Conservation (phyloP, 2,329 filamentous ascomycete species). For the Fonsecaea erecta region DNA sequence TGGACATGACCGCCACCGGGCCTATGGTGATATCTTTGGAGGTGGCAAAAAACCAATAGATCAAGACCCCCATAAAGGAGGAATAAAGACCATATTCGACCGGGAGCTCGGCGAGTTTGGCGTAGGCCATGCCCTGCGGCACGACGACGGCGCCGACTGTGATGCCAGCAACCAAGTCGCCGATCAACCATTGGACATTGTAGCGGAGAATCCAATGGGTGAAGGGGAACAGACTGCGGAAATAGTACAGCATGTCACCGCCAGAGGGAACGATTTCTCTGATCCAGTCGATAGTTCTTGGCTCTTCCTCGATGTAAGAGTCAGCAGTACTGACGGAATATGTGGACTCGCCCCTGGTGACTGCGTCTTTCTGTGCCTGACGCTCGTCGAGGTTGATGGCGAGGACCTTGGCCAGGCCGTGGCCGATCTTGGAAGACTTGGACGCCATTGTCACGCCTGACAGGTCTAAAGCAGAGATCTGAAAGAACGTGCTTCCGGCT, state of each 20-base stretch:
- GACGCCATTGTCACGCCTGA: conserved; percentile 30
- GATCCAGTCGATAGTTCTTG: conserved; percentile 75
- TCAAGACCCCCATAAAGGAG: conserved; percentile 90
- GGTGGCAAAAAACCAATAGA: conserved; percentile 98
- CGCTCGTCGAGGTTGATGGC: conserved; percentile 79
- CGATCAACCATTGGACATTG: conserved; percentile 84
- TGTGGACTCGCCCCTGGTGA: conserved; percentile 77
- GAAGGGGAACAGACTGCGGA: conserved; percentile 81
- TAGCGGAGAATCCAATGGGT: conserved; percentile 86
- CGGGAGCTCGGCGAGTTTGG: conserved; percentile 76
- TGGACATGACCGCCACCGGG: conserved; percentile 94
- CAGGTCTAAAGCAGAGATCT: conserved; percentile 4
- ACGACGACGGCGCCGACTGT: conserved; percentile 81
- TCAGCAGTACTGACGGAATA: conserved; percentile 75
- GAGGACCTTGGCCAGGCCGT: conserved; percentile 74
- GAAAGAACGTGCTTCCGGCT: conserved; percentile 17
- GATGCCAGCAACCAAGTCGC: conserved; percentile 84
- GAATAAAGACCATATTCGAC: conserved; percentile 88
- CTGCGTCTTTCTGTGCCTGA: conserved; percentile 61
- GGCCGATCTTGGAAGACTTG: conserved; percentile 65
- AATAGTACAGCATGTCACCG: conserved; percentile 63
- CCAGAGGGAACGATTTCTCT: conserved; percentile 64
- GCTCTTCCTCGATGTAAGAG: conserved; percentile 81
- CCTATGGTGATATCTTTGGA: conserved; percentile 99
- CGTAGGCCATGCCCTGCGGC: conserved; percentile 97